phyloP scores from a whole-genome alignment of 495 filamentous ascomycete genomes.

The Aspergillus carlsbadensis region DNA sequence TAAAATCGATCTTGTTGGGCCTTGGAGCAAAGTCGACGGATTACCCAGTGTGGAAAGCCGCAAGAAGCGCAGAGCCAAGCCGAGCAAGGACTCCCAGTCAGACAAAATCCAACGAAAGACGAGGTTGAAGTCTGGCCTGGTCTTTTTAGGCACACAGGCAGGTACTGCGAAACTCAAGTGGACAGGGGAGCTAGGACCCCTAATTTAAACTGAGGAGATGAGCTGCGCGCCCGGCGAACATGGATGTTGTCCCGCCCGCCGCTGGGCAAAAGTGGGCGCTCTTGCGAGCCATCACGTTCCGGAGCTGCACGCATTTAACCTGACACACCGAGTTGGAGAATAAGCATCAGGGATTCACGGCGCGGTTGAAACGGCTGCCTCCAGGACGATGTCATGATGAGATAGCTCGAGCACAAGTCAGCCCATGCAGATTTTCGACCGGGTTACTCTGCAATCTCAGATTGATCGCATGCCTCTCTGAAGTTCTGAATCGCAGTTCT shows the following conservation, averaged over 20 bases:
- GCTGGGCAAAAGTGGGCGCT: neutral
- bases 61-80: neutral
- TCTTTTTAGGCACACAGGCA: neutral
- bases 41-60: slow-evolving; percentile 20
- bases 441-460: neutral
- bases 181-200: slow-evolving; percentile 14
- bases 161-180: neutral
- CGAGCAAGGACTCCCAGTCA: slow-evolving; percentile 2
- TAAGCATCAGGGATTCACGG: neutral
- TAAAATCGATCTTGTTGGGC: neutral
- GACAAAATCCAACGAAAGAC: neutral
- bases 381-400: neutral
- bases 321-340: neutral
- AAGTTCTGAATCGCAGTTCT: neutral
- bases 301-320: slow-evolving; percentile 2
- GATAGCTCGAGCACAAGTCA: neutral
- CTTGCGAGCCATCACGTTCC: neutral
- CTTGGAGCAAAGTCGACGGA: neutral
- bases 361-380: neutral
- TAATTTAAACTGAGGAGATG: slow-evolving; percentile 4
- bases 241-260: neutral
- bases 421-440: neutral
- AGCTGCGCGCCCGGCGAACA: neutral
- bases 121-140: neutral
- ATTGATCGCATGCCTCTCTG: neutral